phyloP scores from a whole-genome alignment of 306 rosid species.

The Acacia confusa region DNA sequence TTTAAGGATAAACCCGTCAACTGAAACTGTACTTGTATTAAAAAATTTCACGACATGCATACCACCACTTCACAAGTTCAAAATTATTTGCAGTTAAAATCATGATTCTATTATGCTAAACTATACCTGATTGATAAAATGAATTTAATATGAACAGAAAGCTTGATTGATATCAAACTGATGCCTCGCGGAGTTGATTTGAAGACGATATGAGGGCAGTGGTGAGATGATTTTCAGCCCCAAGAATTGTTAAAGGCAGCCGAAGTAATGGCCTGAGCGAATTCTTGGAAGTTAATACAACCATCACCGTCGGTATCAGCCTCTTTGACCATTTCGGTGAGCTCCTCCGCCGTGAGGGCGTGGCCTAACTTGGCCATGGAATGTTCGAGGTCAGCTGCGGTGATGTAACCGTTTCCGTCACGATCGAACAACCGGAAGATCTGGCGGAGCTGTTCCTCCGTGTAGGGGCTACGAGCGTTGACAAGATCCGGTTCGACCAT shows the following conservation, averaged over 20 bases:
- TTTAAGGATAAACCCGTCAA: no score
- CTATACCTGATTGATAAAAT: background rate
- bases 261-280: slow-evolving; percentile 58
- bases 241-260: slow-evolving; percentile 70
- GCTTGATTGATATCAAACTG: background rate
- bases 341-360: slow-evolving; percentile 59
- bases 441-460: slow-evolving; percentile 54
- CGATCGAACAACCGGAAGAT: slow-evolving; percentile 58
- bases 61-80: background rate
- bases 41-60: no score
- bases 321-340: slow-evolving; percentile 66
- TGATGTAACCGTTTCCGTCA: slow-evolving; percentile 63
- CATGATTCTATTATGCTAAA: background rate
- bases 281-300: slow-evolving; percentile 56
- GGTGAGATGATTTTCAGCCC: slow-evolving; percentile 28
- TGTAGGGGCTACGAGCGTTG: slow-evolving; percentile 54
- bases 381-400: slow-evolving; percentile 66
- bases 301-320: slow-evolving; percentile 72
- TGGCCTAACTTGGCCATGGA: slow-evolving; percentile 73
- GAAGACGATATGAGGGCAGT: background rate
- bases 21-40: no score
- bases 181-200: background rate
- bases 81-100: background rate
- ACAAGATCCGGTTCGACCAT: slow-evolving; percentile 55
- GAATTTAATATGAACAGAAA: background rate